Evolutionary conservation across 2,329 filamentous ascomycete species (phyloP).

Genomic region (Exophiala mesophila): DNA sequence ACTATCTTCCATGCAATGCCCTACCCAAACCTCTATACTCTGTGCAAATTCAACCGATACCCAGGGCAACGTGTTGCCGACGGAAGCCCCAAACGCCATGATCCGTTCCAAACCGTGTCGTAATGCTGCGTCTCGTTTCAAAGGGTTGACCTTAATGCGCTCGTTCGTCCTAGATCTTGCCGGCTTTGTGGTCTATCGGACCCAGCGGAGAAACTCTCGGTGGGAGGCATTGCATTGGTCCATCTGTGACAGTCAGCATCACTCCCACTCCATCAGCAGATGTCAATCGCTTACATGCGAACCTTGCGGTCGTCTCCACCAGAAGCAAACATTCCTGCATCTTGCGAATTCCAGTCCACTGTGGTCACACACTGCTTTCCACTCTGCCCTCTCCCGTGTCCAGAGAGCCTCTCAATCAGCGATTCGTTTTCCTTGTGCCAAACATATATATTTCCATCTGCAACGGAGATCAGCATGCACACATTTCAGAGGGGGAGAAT

Average conservation of each 20-base stretch:
- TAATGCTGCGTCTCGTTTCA: constrained; percentile 7
- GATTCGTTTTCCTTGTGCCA: constrained; percentile 83
- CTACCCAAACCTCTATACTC: constrained; percentile 20
- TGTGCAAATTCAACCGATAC: constrained; percentile 13
- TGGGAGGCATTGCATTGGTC: constrained; percentile 22
- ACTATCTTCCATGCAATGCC: constrained; percentile 19
- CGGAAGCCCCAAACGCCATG: constrained; percentile 11
- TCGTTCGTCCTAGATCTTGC: constrained; percentile 37
- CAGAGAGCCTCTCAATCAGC: constrained; percentile 69
- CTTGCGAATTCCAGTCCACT: constrained; percentile 79
- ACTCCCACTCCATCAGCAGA: constrained; percentile 27
- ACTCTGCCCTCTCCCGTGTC: constrained; percentile 58
- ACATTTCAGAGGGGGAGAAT: background rate
- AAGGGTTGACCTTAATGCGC: constrained; percentile 37
- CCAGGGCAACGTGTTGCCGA: constrained; percentile 3
- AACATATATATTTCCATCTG: constrained; percentile 70
- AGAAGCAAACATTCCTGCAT: constrained; percentile 81
- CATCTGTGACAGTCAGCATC: constrained; percentile 29
- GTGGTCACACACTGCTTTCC: constrained; percentile 64
- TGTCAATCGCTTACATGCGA: constrained; percentile 63
- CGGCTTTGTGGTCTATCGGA: constrained; percentile 31
- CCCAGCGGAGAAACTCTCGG: constrained; percentile 21
- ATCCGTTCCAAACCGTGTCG: background rate
- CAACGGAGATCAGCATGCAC: constrained; percentile 23
- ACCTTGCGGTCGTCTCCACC: constrained; percentile 83